A percentile compares a stretch with the other conserved stretches of the same genome.
These are phyloP conservation scores for Russula olivacea DNA, from an alignment of 768 basidiomycete species.

Conservation along the genomic window DNA sequence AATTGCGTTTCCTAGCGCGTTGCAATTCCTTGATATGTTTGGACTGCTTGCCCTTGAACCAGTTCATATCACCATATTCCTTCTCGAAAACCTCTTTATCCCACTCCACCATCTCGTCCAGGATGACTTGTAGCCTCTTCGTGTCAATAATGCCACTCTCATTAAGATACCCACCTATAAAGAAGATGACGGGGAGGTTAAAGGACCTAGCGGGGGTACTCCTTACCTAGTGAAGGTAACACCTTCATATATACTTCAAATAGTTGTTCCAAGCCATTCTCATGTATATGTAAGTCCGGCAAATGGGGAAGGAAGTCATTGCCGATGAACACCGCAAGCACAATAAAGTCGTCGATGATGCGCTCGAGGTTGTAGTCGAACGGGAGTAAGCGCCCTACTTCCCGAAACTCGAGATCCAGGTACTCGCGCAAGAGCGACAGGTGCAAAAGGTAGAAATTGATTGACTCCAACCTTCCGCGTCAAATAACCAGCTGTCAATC, in stretches of 20 bases:
- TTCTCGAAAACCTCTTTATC: constrained; percentile 89
- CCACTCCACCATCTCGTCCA: constrained; percentile 84
- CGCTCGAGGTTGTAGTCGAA: constrained; percentile 90
- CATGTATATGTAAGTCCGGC: constrained; percentile 95
- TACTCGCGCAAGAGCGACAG: constrained; percentile 95
- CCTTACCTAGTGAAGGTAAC: constrained; percentile 64
- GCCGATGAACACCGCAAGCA: constrained; percentile 94
- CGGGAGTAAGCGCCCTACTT: constrained; percentile 56
- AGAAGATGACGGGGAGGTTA: neutral
- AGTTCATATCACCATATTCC: constrained; percentile 83
- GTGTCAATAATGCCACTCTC: constrained; percentile 80
- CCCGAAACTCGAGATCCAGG: constrained; percentile 88
- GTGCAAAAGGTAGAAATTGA: constrained; percentile 93
- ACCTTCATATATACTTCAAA: constrained; percentile 96
- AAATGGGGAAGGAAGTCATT: constrained; percentile 97
- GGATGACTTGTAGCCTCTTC: constrained; percentile 72
- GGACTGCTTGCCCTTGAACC: constrained; percentile 90
- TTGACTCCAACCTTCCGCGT: constrained; percentile 53
- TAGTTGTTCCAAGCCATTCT: constrained; percentile 87
- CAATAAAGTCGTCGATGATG: constrained; percentile 95
- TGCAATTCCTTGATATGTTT: constrained; percentile 67
- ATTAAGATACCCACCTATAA: constrained; percentile 84
- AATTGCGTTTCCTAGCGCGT: constrained; percentile 42
- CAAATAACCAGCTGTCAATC: neutral
- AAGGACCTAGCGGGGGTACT: neutral